These are phyloP conservation scores for Amborella trichopoda DNA, from an alignment of 164 flowering plant genomes.

Conservation along the genomic window DNA sequence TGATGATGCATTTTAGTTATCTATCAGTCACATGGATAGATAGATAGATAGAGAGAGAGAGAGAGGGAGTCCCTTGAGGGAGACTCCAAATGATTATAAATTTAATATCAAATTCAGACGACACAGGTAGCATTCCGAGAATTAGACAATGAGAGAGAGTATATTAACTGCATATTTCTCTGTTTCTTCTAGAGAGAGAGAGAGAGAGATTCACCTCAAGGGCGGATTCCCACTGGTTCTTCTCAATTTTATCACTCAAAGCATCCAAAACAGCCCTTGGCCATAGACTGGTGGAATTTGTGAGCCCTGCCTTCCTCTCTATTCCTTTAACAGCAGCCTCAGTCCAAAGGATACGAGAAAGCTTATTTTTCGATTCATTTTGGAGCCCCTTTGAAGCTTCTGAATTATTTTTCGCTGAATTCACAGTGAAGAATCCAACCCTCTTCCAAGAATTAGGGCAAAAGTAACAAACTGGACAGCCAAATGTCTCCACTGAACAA, in stretches of 20 bases:
- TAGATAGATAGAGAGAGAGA: too few species aligned
- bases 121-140: too few species aligned
- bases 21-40: not conserved
- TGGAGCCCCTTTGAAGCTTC: constrained; percentile 33
- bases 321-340: constrained; percentile 60
- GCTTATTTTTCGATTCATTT: constrained; percentile 32
- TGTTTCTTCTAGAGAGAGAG: too few species aligned
- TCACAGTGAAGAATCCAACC: too few species aligned
- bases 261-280: constrained; percentile 88
- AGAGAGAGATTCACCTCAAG: constrained; percentile 43
- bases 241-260: constrained; percentile 42
- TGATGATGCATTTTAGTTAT: too few species aligned
- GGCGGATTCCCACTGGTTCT: constrained; percentile 62
- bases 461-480: too few species aligned
- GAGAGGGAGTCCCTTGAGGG: not conserved
- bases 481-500: too few species aligned
- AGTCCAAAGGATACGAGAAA: constrained; percentile 59
- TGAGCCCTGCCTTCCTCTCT: constrained; percentile 51
- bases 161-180: too few species aligned
- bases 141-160: too few species aligned
- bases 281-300: constrained; percentile 29
- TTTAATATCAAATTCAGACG: not conserved
- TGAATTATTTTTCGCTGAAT: too few species aligned
- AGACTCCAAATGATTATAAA: not conserved
- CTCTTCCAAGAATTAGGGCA: too few species aligned